Evolutionary conservation across 108 stramenopile genomes (phyloP).

Genomic region (Fragilariopsis cylindrus): DNA sequence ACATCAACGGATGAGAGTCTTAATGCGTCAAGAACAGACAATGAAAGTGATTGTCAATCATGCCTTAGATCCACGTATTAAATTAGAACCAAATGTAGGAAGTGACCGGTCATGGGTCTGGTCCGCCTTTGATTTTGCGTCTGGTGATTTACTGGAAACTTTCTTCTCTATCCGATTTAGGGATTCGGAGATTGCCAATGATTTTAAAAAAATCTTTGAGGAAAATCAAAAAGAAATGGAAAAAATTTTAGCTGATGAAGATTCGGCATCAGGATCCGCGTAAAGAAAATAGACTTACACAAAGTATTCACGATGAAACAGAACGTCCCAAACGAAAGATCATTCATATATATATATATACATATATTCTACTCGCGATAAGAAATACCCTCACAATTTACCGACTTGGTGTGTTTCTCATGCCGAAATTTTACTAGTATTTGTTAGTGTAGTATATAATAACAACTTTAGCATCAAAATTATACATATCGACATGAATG

Average conservation of each 20-base stretch:
- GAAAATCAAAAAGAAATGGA: constrained; percentile 89
- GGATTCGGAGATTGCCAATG: constrained; percentile 88
- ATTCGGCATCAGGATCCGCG: constrained; percentile 40
- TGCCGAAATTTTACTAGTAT: too few relatives aligned
- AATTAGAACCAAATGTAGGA: constrained; percentile 93
- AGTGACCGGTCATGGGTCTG: constrained; percentile 97
- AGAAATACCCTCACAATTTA: too few relatives aligned
- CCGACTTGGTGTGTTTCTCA: too few relatives aligned
- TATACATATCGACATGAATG: too few relatives aligned
- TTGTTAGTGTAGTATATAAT: too few relatives aligned
- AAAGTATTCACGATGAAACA: too few relatives aligned
- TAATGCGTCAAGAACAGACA: constrained; percentile 99
- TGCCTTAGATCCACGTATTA: constrained; percentile 94
- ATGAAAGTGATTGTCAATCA: constrained; percentile 99
- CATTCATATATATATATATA: too few relatives aligned
- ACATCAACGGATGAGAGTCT: constrained; percentile 81
- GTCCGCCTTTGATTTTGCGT: constrained; percentile 96
- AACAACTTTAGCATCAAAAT: too few relatives aligned
- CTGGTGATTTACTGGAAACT: constrained; percentile 93
- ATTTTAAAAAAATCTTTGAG: constrained; percentile 91
- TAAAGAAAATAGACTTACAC: too few relatives aligned
- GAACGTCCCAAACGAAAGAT: too few relatives aligned
- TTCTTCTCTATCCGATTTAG: constrained; percentile 96
- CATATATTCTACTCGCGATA: too few relatives aligned
- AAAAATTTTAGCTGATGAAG: constrained; percentile 80